These are phyloP conservation scores for Metschnikowia cerradonensis DNA, from an alignment of 805 yeast genomes.

Conservation along the genomic window DNA sequence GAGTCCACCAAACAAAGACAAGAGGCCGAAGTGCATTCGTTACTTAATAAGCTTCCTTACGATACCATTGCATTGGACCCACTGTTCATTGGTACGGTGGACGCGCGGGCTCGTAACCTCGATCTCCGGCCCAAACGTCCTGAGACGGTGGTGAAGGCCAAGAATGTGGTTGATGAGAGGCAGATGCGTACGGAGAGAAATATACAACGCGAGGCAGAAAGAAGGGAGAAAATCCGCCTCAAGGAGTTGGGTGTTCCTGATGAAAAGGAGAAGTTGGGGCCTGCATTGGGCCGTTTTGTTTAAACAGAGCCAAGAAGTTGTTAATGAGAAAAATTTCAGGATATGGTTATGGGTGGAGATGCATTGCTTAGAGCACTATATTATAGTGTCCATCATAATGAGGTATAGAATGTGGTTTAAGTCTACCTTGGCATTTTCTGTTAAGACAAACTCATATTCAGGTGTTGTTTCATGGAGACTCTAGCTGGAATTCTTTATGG, in stretches of 20 bases:
- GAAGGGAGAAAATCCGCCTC: constrained; percentile 43
- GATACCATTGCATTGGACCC: constrained; percentile 94
- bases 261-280: constrained; percentile 18
- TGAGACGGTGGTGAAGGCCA: neutral
- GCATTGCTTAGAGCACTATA: too few species aligned
- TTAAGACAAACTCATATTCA: too few species aligned
- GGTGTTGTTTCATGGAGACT: too few species aligned
- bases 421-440: too few species aligned
- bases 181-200: constrained; percentile 72
- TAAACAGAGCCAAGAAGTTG: neutral
- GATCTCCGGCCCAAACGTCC: constrained; percentile 33
- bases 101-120: constrained; percentile 57
- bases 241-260: constrained; percentile 18
- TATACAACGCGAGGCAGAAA: constrained; percentile 66
- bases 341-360: too few species aligned
- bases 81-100: constrained; percentile 77
- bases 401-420: too few species aligned
- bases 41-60: constrained; percentile 84
- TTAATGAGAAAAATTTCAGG: too few species aligned
- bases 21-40: constrained; percentile 80
- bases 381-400: too few species aligned
- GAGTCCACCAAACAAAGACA: constrained; percentile 91
- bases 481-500: too few species aligned
- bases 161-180: constrained; percentile 81
- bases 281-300: constrained; percentile 19